Evolutionary conservation across 805 yeast genomes (phyloP), one percentile per base, ranked within the genome.

Genomic region (Barnettozyma botsteinii): DNA sequence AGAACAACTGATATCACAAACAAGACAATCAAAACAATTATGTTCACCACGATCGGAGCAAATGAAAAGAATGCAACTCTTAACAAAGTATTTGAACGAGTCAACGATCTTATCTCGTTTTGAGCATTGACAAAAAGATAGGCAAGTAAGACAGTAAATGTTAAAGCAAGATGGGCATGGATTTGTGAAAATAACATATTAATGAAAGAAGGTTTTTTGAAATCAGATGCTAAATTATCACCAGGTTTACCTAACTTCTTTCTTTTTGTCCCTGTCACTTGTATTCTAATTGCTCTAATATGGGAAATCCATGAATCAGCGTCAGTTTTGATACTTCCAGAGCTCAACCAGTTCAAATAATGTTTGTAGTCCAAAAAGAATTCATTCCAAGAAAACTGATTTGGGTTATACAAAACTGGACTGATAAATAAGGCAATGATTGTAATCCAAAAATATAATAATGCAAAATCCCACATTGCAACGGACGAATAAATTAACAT

Each of bases 351-450:
- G 4, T 19, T 15, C 40, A 77, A 53, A 48, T 64, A 75, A 30
- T 61, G 62, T 42, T 63, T 67, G 56, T 79, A 79, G 56, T 79
- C 85, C 31, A 77, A 53, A 51, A 79, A 77, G 55, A 79, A 79
- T 46, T 79, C 84, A 25, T 62, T 68, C 73, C 79, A 77, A 4
- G 75, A 68, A 49, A 75, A 79, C 49, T 80, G 85, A 50, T 77
- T 77, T 0, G 86, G 86, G 55, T 79, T 79, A 60, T 69, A 79
- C 26, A 79, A 48, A 50, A 75, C 77, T 12, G 86, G 86, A 18
- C 81, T 72, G 21, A 77, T 53, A 42, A 77, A 59, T 38, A 79
- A 63, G 0, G 81, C 78, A 19, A 66, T 40, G 13, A 76, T 60
- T 0, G 82, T 77, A n/a, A 73, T 57, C 85, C 85, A 79, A 55